phyloP scores from a whole-genome alignment of 495 filamentous ascomycete genomes.

The Podospora tetraspora region DNA sequence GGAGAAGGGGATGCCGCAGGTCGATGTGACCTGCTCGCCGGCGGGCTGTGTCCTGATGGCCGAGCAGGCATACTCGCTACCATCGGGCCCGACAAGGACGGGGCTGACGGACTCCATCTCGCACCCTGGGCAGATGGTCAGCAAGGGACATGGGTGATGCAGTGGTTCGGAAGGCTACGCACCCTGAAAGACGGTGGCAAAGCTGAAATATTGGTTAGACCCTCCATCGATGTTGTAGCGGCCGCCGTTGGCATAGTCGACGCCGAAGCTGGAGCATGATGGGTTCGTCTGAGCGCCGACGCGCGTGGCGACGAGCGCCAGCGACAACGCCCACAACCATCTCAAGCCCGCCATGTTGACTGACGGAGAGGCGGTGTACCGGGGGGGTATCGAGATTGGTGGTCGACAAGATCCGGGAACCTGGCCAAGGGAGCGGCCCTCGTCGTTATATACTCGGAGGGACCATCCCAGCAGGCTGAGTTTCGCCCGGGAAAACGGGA shows the following conservation, averaged over 20 bases:
- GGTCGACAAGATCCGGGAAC: slow-evolving; percentile 3
- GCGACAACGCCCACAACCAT: slow-evolving; percentile 18
- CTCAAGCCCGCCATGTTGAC: slow-evolving; percentile 13
- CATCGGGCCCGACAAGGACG: slow-evolving; percentile 34
- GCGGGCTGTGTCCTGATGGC: slow-evolving; percentile 34
- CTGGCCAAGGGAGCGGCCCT: background rate
- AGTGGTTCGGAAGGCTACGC: background rate
- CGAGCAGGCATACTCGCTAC: slow-evolving; percentile 35
- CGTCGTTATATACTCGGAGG: slow-evolving; percentile 7
- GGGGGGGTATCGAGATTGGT: background rate
- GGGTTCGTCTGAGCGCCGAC: slow-evolving; percentile 21
- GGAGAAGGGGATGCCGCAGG: slow-evolving; percentile 39
- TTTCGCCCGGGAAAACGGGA: slow-evolving; percentile 10
- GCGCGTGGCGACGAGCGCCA: slow-evolving; percentile 24
- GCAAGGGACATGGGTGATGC: background rate
- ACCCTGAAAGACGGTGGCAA: slow-evolving; percentile 42
- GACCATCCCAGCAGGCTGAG: background rate
- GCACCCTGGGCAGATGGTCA: slow-evolving; percentile 28
- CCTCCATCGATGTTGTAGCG: slow-evolving; percentile 38
- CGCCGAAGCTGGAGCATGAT: slow-evolving; percentile 36
- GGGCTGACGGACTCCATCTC: slow-evolving; percentile 36
- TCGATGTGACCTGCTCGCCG: slow-evolving; percentile 35
- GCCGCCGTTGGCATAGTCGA: slow-evolving; percentile 41
- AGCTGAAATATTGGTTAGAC: slow-evolving; percentile 40
- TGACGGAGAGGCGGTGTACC: background rate